Evolutionary conservation across 164 flowering plant genomes (phyloP), one percentile per base, ranked within the genome.

Genomic region (grape (Vitis vinifera)): DNA sequence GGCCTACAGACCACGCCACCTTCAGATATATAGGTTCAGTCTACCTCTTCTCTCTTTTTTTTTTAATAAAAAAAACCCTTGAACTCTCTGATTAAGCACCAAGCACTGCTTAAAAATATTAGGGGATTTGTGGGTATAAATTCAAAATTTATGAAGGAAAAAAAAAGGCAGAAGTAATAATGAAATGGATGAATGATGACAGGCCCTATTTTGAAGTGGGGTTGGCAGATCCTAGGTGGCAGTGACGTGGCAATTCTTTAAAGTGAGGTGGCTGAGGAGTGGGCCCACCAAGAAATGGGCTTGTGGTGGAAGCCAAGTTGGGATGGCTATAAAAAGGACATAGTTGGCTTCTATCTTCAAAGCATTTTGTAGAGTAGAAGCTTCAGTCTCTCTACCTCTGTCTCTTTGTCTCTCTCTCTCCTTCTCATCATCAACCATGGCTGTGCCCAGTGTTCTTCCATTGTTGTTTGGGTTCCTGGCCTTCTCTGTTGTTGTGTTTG

Each of bases 401-500:
- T 57, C 71, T 57, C 78, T 16, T 64, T 52, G n/a, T 47, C 14
- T 53, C 61, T 63, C 51, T 58, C 55, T 14, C 8, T 10, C 55
- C 59, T 55, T 62, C 67, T 68, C 57, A 55, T 55, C 67, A 37
- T 10, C n/a, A 17, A 4, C 17, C 51, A 73, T 73, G 76, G 71
- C 65, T 19, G 29, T 59, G 9, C n/a, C 68, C 19, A 3, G 55
- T 5, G 37, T 17, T 2, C 49, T 69, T 56, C 62, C 51, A 60
- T 75, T 70, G 69, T 68, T 37, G 74, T 44, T 55, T 53, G 0
- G 59, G 52, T 3, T 79, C 31, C 4, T 81, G 9, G 63, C 74
- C 51, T 49, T 82, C 19, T 66, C 60, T 17, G 47, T 77, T 69
- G 71, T 77, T 10, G 62, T 65, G 4, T 13, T 81, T 72, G 77